Base-by-base conservation (phyloP, 1,284 basidiomycete genomes). In the Hemileia vastatrix region DNA sequence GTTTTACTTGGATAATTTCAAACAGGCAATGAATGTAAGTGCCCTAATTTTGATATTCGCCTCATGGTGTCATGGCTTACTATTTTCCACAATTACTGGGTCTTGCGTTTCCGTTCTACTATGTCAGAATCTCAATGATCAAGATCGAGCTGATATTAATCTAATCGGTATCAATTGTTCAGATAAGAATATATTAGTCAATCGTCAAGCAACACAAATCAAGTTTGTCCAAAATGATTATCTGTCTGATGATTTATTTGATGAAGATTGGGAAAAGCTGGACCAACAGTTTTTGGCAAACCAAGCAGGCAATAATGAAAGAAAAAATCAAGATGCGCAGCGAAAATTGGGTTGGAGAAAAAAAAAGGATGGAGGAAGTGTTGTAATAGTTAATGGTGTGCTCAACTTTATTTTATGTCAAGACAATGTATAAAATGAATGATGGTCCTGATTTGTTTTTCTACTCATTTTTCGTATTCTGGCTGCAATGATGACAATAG, bases 11-110 rank as follows among this genome's bases (percentile, higher is more conserved):
- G n/a, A 11, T 2, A 60, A 62, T 44, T 48, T 62, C 18, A 15
- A 33, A 55, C n/a, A n/a, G 9, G 24, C 24, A 4, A 54, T 54
- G 49, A 24, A 54, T 32, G 59, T 62, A 54, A 48, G 53, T 13
- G 6, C 21, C 48, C 13, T 32, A 27, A 6, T 48, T 5, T 48
- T 11, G 2, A 19, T 40, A 36, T 19, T 43, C n/a, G 36, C 8
- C 36, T 43, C n/a, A 43, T n/a, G 6, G 8, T 6, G 36, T 15
- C 32, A 5, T 8, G 11, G 11, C 44, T 47, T 24, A n/a, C 2
- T 11, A 11, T 31, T 50, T 19, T n/a, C 48, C 47, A 50, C 36
- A 32, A 33, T 48, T 19, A 49, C 50, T 32, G 56, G 50, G 2
- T 2, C 33, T 8, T 24, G 50, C 33, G 11, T 32, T 8, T 57